A percentile compares a stretch with the other conserved stretches of the same genome.
phyloP scores from a whole-genome alignment of 2,329 filamentous ascomycete species.

The Fusarium devonianum region DNA sequence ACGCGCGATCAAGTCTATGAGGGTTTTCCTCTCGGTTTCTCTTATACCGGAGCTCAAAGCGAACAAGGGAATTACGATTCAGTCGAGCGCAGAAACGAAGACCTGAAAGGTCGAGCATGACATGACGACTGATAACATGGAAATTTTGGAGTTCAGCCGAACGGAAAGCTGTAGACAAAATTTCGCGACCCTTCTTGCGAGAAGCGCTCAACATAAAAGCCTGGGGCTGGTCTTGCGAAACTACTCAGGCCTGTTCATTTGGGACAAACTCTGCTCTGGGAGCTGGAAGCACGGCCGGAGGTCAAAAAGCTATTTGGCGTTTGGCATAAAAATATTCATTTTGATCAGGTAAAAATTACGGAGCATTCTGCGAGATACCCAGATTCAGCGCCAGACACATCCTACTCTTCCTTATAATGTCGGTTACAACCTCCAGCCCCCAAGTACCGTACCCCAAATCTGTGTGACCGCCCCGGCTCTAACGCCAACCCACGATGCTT shows the following conservation, averaged over 20 bases:
- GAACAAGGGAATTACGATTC: slow-evolving; percentile 55
- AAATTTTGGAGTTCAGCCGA: too few relatives aligned
- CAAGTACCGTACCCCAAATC: slow-evolving; percentile 21
- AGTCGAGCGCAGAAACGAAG: slow-evolving; percentile 51
- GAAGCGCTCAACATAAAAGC: too few relatives aligned
- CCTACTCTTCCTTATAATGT: slow-evolving; percentile 28
- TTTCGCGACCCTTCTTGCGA: too few relatives aligned
- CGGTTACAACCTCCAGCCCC: too few relatives aligned
- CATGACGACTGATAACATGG: too few relatives aligned
- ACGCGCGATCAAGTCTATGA: slow-evolving; percentile 62
- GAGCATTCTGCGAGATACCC: slow-evolving; percentile 32
- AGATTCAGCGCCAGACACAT: slow-evolving; percentile 15
- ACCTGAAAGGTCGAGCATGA: too few relatives aligned
- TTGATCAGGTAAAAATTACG: slow-evolving; percentile 3
- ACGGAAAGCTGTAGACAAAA: too few relatives aligned
- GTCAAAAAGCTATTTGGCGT: too few relatives aligned
- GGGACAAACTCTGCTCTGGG: too few relatives aligned
- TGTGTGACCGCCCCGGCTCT: slow-evolving; percentile 22
- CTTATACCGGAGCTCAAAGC: slow-evolving; percentile 63
- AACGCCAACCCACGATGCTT: slow-evolving; percentile 32
- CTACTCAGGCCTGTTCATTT: too few relatives aligned
- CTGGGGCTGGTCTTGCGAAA: too few relatives aligned
- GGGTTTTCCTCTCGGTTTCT: slow-evolving; percentile 63
- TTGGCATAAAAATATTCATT: slow-evolving; percentile 5
- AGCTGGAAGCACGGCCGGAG: too few relatives aligned